Percentiles rank a stretch among this genome's conserved stretches.
Conservation (phyloP, 805 yeast species). For the Starmerella gropengiesseri region DNA sequence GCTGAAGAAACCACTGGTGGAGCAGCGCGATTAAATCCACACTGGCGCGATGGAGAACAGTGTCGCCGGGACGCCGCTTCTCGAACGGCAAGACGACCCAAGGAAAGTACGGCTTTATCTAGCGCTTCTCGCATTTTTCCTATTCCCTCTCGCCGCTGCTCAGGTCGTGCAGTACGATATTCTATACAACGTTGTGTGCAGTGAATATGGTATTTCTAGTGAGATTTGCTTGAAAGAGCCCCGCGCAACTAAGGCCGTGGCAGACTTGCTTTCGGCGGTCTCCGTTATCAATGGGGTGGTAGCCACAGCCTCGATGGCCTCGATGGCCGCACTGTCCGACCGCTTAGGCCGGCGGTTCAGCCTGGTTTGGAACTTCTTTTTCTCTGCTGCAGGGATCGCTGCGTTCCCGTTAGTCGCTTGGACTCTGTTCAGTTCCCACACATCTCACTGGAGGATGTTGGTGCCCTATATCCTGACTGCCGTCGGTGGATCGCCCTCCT, state of each 20-base stretch:
- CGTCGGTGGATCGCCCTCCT: conserved; percentile 13
- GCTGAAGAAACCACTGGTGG: too few relatives aligned
- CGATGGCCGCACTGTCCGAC: conserved; percentile 11
- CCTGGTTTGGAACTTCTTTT: conserved; percentile 13
- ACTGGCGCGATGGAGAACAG: neutral
- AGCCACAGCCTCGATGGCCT: conserved; percentile 8
- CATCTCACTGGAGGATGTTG: conserved; percentile 14
- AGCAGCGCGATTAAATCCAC: too few relatives aligned
- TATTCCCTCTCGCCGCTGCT: conserved; percentile 13
- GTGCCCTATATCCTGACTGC: conserved; percentile 13
- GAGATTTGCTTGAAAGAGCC: conserved; percentile 8
- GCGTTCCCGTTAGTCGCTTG: conserved; percentile 7
- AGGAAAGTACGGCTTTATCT: conserved; percentile 2
- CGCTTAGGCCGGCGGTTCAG: conserved; percentile 14
- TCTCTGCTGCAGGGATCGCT: conserved; percentile 1
- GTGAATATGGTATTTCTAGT: neutral
- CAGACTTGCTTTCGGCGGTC: conserved; percentile 12
- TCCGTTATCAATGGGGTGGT: conserved; percentile 12
- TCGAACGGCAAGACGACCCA: neutral
- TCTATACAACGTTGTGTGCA: conserved; percentile 13
- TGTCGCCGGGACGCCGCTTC: conserved; percentile 2
- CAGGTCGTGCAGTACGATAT: conserved; percentile 14
- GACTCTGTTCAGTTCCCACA: neutral
- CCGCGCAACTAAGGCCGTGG: conserved; percentile 5
- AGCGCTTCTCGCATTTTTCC: conserved; percentile 4